phyloP scores from a whole-genome alignment of 2,329 filamentous ascomycete genomes.

The Macrophomina phaseolina region DNA sequence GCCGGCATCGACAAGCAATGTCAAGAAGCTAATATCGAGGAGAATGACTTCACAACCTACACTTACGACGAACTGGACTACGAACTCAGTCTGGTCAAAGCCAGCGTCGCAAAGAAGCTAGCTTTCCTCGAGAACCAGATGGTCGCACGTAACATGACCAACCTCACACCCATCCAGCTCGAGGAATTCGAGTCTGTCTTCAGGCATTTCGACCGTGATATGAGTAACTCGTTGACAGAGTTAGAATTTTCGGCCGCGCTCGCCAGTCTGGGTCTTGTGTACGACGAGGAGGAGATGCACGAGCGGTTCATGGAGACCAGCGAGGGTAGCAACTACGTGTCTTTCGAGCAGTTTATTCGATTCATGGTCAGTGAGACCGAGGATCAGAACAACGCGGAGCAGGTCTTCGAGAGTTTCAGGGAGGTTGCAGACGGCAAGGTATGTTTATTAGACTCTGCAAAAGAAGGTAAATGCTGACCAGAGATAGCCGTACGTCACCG shows the following conservation, averaged over 20 bases:
- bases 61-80: slow-evolving; percentile 96
- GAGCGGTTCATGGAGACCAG: slow-evolving; percentile 91
- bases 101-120: slow-evolving; percentile 93
- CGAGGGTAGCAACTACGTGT: slow-evolving; percentile 77
- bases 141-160: slow-evolving; percentile 98
- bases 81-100: slow-evolving; percentile 88
- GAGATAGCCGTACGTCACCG: slow-evolving; percentile 84
- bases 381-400: slow-evolving; percentile 97
- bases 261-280: slow-evolving; percentile 92
- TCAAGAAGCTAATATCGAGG: slow-evolving; percentile 95
- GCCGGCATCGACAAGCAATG: slow-evolving; percentile 86
- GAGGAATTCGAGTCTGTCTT: slow-evolving; percentile 99
- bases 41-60: slow-evolving; percentile 99
- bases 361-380: slow-evolving; percentile 99
- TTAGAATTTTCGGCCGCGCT: slow-evolving; percentile 95
- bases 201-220: slow-evolving; percentile 94
- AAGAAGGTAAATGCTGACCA: slow-evolving; percentile 2
- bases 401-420: slow-evolving; percentile 96
- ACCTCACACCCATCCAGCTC: slow-evolving; percentile 94
- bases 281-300: slow-evolving; percentile 98
- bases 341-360: slow-evolving; percentile 97
- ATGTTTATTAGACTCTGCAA: slow-evolving; percentile 32
- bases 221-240: slow-evolving; percentile 87
- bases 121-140: slow-evolving; percentile 98
- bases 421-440: slow-evolving; percentile 97